A percentile compares a stretch with the other conserved stretches of the same genome.
phyloP scores from a whole-genome alignment of 2,329 filamentous ascomycete genomes.

The Raffaelea deltoideospora region DNA sequence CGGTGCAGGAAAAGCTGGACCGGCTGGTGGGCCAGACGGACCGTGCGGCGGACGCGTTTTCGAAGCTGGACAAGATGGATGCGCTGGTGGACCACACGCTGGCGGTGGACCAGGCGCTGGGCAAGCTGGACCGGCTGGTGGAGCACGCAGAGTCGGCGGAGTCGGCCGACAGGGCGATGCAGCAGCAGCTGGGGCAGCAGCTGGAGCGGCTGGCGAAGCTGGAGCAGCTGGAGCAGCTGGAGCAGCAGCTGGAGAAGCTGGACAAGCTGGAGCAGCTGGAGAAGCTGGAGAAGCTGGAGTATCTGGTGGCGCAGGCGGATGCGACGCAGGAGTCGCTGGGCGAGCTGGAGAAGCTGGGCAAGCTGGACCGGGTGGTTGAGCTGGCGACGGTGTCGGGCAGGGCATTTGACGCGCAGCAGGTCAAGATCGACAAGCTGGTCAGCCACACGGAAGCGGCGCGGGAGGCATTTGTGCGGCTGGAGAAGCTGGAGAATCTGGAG shows the following conservation, averaged over 20 bases:
- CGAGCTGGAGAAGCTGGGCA: conserved; percentile 25
- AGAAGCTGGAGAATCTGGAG: background rate
- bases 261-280: conserved; percentile 1
- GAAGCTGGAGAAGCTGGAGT: conserved; percentile 14
- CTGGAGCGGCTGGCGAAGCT: conserved; percentile 5
- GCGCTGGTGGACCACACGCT: background rate
- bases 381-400: conserved; percentile 5
- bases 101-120: background rate
- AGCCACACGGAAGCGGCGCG: conserved; percentile 1
- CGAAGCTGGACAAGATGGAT: conserved; percentile 8
- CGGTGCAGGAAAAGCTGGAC: conserved; percentile 43
- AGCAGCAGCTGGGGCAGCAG: conserved; percentile 1
- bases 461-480: background rate
- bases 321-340: conserved; percentile 55
- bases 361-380: conserved; percentile 7
- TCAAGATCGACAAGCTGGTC: conserved; percentile 7
- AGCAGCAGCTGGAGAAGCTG: background rate
- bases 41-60: conserved; percentile 36
- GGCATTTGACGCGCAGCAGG: conserved; percentile 7
- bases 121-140: conserved; percentile 4
- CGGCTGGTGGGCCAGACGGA: conserved; percentile 57
- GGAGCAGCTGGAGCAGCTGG: background rate
- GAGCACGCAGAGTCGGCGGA: conserved; percentile 8
- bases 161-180: conserved; percentile 4
- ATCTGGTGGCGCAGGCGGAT: conserved; percentile 45